Base-by-base conservation (phyloP, 2,329 filamentous ascomycete genomes). In the Sclerotinia trifoliorum region DNA sequence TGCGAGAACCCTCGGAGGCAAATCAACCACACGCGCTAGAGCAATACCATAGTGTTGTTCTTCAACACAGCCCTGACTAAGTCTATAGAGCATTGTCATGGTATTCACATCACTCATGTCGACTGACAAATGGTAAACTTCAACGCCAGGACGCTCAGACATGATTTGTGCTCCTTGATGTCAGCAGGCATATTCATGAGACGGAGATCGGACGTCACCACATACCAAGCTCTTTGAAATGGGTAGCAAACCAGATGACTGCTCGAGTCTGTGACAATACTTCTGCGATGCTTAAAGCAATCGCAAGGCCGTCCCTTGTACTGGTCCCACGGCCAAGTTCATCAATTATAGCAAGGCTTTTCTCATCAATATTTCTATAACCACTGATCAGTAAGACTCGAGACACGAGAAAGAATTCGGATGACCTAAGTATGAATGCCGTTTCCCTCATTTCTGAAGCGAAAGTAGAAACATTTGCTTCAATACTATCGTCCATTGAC, bases 381-480 rank as follows among this genome's bases (percentile, higher is more conserved):
- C 8, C n/a, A 11, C 24, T 44, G 24, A 46, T 68, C 24, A 70
- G 60, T 21, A 68, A 29, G 15, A 44, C 6, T 63, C 5, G 39
- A 51, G 10, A 3, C 17, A 39, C 15, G 24, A 21, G 13, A 11
- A 32, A 21, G 13, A 46, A 24, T 42, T 5, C 35, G 26, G 24
- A 2, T 39, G 49, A 83, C 83, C 88, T 86, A 1, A 98, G 80
- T 66, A 99, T 97, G 77, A 96, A 97, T 0, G 94, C 93, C 81
- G 94, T 96, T 75, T 98, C 95, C 54, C 92, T 86, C 95, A 99
- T 98, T 78, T 99, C 95, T 0, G 93, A 85, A 0, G 94, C 92
- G 77, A 98, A 99, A 0, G 93, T 97, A 0, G 94, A 98, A 32
- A 97, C 86, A 71, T 97, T 98, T 21, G 90, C 90, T 80, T 97